Evolutionary conservation across 768 basidiomycete genomes (phyloP).

Genomic region (Russula ochroleuca): DNA sequence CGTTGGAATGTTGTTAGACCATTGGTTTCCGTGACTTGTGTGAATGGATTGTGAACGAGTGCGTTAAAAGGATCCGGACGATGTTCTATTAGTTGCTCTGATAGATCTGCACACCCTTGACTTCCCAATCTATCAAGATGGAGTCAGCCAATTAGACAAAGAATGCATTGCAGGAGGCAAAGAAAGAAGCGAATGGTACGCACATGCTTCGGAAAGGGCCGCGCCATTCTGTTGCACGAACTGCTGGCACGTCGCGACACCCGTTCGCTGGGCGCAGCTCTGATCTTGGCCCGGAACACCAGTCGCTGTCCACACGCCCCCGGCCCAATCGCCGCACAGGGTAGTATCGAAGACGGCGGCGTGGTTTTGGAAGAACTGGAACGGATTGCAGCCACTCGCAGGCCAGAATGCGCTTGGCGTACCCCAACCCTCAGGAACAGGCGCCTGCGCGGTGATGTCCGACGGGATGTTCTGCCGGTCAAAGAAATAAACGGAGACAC

Average conservation of each 20-base stretch:
- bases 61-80: not conserved
- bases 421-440: constrained; percentile 75
- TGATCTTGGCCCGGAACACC: constrained; percentile 82
- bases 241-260: constrained; percentile 71
- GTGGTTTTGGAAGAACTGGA: constrained; percentile 73
- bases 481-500: constrained; percentile 83
- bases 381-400: constrained; percentile 67
- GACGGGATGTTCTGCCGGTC: constrained; percentile 64
- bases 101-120: constrained; percentile 70
- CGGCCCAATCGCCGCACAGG: constrained; percentile 90
- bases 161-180: not conserved
- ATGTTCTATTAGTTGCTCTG: constrained; percentile 35
- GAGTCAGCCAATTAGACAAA: constrained; percentile 5
- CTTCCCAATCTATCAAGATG: constrained; percentile 66
- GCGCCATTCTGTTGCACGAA: constrained; percentile 72
- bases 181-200: constrained; percentile 35
- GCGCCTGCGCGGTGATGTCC: constrained; percentile 63
- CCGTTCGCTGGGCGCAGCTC: constrained; percentile 81
- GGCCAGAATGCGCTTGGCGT: constrained; percentile 76
- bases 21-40: not conserved
- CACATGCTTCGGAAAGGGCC: constrained; percentile 73
- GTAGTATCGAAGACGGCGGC: constrained; percentile 82
- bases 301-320: constrained; percentile 63
- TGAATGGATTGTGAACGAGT: constrained; percentile 1
- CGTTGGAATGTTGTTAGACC: constrained; percentile 1